phyloP scores from a whole-genome alignment of 2,329 filamentous ascomycete genomes.

The Colletotrichum lini region DNA sequence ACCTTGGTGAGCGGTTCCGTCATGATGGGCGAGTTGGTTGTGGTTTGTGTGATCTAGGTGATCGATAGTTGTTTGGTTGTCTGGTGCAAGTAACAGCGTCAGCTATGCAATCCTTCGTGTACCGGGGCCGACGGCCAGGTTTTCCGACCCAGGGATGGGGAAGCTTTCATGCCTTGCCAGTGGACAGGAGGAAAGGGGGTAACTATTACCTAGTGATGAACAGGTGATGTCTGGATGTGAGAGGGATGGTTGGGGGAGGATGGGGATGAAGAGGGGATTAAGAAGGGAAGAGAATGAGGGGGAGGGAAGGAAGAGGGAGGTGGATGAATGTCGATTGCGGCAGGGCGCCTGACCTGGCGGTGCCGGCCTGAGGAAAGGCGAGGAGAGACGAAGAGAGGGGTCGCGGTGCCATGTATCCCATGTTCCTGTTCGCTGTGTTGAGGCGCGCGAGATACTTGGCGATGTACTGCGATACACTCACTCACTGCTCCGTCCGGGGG shows the following conservation, averaged over 20 bases:
- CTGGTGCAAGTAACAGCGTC: constrained; percentile 13
- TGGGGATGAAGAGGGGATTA: constrained; percentile 37
- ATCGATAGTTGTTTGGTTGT: constrained; percentile 18
- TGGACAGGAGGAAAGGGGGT: constrained; percentile 1
- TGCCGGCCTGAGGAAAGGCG: constrained; percentile 23
- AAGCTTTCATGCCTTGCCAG: constrained; percentile 10
- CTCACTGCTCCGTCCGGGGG: background rate
- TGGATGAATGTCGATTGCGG: constrained; percentile 34
- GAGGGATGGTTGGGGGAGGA: constrained; percentile 25
- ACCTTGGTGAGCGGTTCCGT: constrained; percentile 82
- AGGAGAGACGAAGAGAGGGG: constrained; percentile 24
- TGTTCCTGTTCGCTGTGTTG: background rate
- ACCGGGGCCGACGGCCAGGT: background rate
- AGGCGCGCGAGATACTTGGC: constrained; percentile 7
- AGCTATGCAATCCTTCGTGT: constrained; percentile 5
- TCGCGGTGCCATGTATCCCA: constrained; percentile 8
- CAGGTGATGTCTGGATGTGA: constrained; percentile 26
- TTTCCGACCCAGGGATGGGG: background rate
- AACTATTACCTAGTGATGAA: constrained; percentile 32
- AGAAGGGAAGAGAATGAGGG: constrained; percentile 28
- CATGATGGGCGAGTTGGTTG: constrained; percentile 49
- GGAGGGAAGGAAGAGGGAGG: constrained; percentile 15
- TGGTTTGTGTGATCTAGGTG: constrained; percentile 24
- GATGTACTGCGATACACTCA: constrained; percentile 9
- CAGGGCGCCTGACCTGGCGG: constrained; percentile 30